A percentile compares a stretch with the other conserved stretches of the same genome.
Conservation (phyloP, 768 basidiomycete genomes). For the Cystoderma amianthinum region DNA sequence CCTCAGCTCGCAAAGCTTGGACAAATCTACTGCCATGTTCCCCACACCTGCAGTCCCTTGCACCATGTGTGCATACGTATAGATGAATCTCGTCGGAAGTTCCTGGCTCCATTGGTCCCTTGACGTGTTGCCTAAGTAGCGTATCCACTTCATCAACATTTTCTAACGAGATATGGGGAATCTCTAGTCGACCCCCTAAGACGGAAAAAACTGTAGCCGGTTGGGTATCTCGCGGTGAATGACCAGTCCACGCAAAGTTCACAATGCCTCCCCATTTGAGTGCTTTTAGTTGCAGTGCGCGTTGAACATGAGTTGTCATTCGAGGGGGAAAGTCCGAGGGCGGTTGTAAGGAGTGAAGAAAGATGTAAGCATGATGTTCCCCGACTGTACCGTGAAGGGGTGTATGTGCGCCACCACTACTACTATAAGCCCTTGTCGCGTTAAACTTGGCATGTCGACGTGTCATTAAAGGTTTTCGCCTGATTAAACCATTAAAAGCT, state of each 20-base stretch:
- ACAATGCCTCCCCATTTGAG: constrained; percentile 45
- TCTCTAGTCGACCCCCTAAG: constrained; percentile 36
- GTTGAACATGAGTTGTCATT: constrained; percentile 40
- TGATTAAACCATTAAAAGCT: no score
- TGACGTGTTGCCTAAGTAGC: constrained; percentile 23
- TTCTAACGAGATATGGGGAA: constrained; percentile 38
- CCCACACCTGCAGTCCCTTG: constrained; percentile 77
- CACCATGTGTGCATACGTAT: constrained; percentile 76
- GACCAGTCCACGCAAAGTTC: constrained; percentile 52
- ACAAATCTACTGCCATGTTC: constrained; percentile 54
- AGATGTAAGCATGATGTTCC: constrained; percentile 44
- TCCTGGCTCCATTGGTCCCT: constrained; percentile 5
- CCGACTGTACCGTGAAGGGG: constrained; percentile 44
- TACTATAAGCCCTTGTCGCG: neutral
- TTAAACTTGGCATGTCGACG: no score
- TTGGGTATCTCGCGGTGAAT: neutral
- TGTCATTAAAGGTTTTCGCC: neutral
- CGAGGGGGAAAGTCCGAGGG: constrained; percentile 43
- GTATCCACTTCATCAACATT: constrained; percentile 44
- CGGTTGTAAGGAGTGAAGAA: constrained; percentile 44
- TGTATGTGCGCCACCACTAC: neutral
- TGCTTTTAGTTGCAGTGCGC: constrained; percentile 37
- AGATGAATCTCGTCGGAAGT: constrained; percentile 28
- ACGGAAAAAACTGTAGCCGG: constrained; percentile 45
- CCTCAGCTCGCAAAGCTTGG: constrained; percentile 44